Evolutionary conservation across 306 rosid species (phyloP).

Genomic region (Medicago arabica): DNA sequence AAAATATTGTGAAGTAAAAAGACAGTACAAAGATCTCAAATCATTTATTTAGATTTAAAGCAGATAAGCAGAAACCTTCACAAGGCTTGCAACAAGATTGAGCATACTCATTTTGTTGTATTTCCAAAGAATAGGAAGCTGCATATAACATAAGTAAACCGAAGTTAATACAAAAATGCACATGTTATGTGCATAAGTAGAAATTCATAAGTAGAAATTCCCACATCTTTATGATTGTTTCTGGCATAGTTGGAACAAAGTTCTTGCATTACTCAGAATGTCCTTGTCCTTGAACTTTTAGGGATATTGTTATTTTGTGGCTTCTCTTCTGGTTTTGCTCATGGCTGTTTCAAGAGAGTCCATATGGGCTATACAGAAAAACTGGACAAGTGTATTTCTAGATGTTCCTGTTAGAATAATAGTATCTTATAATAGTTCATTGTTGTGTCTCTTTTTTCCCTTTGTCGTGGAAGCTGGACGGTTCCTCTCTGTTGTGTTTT

Average conservation of each 20-base stretch:
- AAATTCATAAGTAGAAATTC: background rate
- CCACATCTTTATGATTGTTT: background rate
- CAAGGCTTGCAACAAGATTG: constrained; percentile 78
- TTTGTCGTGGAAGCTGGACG: too few species aligned
- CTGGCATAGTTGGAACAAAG: background rate
- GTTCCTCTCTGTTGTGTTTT: too few species aligned
- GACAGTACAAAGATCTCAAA: too few species aligned
- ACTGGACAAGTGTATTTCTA: too few species aligned
- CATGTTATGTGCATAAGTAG: constrained; percentile 36
- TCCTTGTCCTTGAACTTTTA: background rate
- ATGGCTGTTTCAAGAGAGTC: background rate
- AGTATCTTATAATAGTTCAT: too few species aligned
- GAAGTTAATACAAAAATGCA: constrained; percentile 25
- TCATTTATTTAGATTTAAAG: too few species aligned
- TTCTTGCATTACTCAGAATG: background rate
- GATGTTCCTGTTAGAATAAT: too few species aligned
- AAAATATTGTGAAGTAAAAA: constrained; percentile 20
- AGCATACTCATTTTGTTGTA: constrained; percentile 95
- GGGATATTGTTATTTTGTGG: background rate
- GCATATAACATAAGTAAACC: constrained; percentile 49
- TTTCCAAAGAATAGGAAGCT: constrained; percentile 85
- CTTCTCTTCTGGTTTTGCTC: background rate
- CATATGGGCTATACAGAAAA: too few species aligned
- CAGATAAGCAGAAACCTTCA: constrained; percentile 60
- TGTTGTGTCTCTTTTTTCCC: too few species aligned